phyloP scores from a whole-genome alignment of 73 alveolate species.

The Stentor roeselii region DNA sequence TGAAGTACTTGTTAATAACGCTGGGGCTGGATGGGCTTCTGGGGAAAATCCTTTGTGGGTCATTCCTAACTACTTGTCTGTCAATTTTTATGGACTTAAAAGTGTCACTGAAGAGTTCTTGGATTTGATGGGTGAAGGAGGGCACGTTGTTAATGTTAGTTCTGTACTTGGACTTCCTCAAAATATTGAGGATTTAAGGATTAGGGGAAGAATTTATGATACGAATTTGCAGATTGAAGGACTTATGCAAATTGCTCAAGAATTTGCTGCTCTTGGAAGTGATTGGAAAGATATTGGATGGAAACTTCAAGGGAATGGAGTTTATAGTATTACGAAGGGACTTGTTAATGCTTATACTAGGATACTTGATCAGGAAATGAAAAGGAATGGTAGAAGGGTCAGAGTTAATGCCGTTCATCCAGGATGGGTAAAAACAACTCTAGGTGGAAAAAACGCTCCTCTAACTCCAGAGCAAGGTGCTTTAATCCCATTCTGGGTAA shows the following conservation, averaged over 20 bases:
- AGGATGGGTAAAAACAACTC: slow-evolving; percentile 52
- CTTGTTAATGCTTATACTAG: slow-evolving; percentile 49
- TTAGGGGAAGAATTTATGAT: slow-evolving; percentile 19
- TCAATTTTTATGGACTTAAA: slow-evolving; percentile 49
- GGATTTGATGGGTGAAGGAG: slow-evolving; percentile 37
- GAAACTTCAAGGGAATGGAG: slow-evolving; percentile 24
- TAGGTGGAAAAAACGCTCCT: slow-evolving; percentile 51
- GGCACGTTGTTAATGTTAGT: slow-evolving; percentile 40
- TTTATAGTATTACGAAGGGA: slow-evolving; percentile 40
- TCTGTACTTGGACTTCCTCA: slow-evolving; percentile 41
- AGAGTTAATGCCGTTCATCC: slow-evolving; percentile 40
- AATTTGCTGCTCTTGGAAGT: background rate
- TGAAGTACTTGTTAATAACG: slow-evolving; percentile 55
- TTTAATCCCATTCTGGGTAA: background rate
- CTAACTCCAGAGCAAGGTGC: slow-evolving; percentile 45
- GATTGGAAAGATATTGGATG: slow-evolving; percentile 32
- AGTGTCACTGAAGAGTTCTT: slow-evolving; percentile 37
- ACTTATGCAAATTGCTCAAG: slow-evolving; percentile 31
- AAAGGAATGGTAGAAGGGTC: slow-evolving; percentile 7
- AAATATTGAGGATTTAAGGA: background rate
- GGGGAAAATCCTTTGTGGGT: slow-evolving; percentile 26
- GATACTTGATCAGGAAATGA: slow-evolving; percentile 20
- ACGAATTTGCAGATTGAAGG: slow-evolving; percentile 24
- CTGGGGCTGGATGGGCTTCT: slow-evolving; percentile 41
- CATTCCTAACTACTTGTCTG: slow-evolving; percentile 33